Percentiles rank a stretch among this genome's conserved stretches.
Conservation (phyloP, 306 rosid genomes). For the Sphenostylis stenocarpa region DNA sequence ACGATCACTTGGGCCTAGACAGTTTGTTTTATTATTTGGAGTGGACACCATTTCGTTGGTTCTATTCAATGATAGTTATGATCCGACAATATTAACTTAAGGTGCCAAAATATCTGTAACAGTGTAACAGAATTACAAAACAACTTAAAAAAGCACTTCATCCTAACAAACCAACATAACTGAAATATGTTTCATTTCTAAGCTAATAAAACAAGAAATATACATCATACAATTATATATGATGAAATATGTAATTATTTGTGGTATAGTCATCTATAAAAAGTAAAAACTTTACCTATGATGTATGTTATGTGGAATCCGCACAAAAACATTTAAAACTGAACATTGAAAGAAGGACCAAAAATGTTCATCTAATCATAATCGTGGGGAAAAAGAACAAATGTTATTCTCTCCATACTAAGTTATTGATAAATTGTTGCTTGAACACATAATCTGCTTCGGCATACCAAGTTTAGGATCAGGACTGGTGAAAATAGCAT, state of each 20-base stretch:
- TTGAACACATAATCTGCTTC: background rate
- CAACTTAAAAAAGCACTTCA: background rate
- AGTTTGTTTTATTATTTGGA: background rate
- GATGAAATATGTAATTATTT: background rate
- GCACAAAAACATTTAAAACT: background rate
- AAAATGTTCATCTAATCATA: background rate
- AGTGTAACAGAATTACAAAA: background rate
- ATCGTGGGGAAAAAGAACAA: background rate
- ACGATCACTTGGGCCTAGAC: background rate
- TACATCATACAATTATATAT: background rate
- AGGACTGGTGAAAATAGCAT: background rate
- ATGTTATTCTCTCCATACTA: background rate
- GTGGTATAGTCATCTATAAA: background rate
- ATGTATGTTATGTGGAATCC: background rate
- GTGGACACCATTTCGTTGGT: background rate
- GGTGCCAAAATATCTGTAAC: background rate
- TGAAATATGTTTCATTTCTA: background rate
- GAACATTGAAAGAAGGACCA: background rate
- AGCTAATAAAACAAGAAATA: background rate
- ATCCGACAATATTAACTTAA: background rate
- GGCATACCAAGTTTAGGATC: background rate
- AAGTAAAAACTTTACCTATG: background rate
- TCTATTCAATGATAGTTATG: background rate
- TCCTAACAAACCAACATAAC: background rate
- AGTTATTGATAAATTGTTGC: background rate